These are phyloP conservation scores for Arabidopsis suecica DNA, from an alignment of 345 rosid genomes.

Conservation along the genomic window DNA sequence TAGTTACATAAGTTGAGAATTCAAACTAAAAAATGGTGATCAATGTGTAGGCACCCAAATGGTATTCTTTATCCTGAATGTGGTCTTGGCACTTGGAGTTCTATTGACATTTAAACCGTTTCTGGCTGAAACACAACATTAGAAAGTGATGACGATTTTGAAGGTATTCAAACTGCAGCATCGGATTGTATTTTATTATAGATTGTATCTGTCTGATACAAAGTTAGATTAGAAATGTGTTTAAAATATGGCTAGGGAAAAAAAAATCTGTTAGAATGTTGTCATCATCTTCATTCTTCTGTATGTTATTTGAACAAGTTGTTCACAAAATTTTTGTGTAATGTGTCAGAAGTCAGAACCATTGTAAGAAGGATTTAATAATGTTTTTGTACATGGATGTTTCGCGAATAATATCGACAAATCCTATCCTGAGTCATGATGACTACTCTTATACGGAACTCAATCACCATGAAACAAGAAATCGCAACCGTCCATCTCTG, in stretches of 20 bases:
- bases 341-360: not conserved
- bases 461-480: conserved; percentile 32
- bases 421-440: not conserved
- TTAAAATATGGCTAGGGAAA: not conserved
- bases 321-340: not conserved
- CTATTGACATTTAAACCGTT: conserved; percentile 80
- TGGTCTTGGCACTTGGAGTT: conserved; percentile 60
- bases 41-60: conserved; percentile 61
- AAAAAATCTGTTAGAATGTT: not conserved
- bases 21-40: not conserved
- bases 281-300: not conserved
- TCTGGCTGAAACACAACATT: conserved; percentile 41
- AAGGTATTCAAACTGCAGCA: not conserved
- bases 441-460: conserved; percentile 24
- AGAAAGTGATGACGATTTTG: not conserved
- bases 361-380: not conserved
- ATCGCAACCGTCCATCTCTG: conserved; percentile 27
- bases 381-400: no score
- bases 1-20: not conserved
- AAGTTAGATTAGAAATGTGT: not conserved
- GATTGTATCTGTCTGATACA: not conserved
- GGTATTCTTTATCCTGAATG: conserved; percentile 69
- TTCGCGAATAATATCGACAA: no score
- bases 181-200: not conserved
- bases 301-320: not conserved